Evolutionary conservation across 2,329 filamentous ascomycete species (phyloP).

Genomic region (Aspergillus tubingensis): DNA sequence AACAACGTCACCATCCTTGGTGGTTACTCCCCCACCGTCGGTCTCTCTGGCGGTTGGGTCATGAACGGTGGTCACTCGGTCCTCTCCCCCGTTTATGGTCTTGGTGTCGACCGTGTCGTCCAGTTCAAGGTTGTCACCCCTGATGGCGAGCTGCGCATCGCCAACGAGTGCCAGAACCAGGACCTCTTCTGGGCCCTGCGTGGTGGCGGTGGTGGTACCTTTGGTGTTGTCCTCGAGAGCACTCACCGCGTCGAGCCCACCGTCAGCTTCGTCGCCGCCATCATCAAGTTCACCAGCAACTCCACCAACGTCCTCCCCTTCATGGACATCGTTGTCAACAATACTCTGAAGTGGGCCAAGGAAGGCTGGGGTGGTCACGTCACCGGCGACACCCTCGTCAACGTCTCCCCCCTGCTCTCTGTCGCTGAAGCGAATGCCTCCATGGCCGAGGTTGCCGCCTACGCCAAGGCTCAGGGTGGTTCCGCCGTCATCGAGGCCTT

Average conservation of each 20-base stretch:
- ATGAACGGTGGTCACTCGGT: slow-evolving; percentile 33
- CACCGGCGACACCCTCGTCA: slow-evolving; percentile 21
- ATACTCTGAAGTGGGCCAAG: slow-evolving; percentile 22
- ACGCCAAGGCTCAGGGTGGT: slow-evolving; percentile 16
- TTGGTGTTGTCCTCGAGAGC: slow-evolving; percentile 20
- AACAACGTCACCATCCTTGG: slow-evolving; percentile 30
- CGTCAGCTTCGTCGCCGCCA: slow-evolving; percentile 14
- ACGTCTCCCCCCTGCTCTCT: slow-evolving; percentile 18
- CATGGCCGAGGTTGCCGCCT: slow-evolving; percentile 12
- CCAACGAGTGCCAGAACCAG: slow-evolving; percentile 21
- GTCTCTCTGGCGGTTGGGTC: slow-evolving; percentile 30
- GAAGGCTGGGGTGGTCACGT: slow-evolving; percentile 29
- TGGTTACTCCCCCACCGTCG: slow-evolving; percentile 20
- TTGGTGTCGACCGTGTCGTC: slow-evolving; percentile 32
- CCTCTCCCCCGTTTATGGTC: slow-evolving; percentile 30
- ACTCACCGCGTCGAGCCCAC: slow-evolving; percentile 18
- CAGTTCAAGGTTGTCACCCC: slow-evolving; percentile 32
- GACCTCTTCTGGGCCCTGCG: slow-evolving; percentile 27
- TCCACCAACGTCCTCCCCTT: slow-evolving; percentile 22
- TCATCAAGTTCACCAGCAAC: slow-evolving; percentile 21
- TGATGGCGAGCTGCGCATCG: slow-evolving; percentile 16
- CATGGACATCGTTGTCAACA: slow-evolving; percentile 26
- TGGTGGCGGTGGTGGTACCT: slow-evolving; percentile 23
- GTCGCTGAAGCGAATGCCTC: slow-evolving; percentile 18
- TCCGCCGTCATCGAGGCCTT: slow-evolving; percentile 19